Evolutionary conservation across 2,329 filamentous ascomycete species (phyloP), one percentile per base, ranked within the genome.

Genomic region (Colletotrichum musicola): DNA sequence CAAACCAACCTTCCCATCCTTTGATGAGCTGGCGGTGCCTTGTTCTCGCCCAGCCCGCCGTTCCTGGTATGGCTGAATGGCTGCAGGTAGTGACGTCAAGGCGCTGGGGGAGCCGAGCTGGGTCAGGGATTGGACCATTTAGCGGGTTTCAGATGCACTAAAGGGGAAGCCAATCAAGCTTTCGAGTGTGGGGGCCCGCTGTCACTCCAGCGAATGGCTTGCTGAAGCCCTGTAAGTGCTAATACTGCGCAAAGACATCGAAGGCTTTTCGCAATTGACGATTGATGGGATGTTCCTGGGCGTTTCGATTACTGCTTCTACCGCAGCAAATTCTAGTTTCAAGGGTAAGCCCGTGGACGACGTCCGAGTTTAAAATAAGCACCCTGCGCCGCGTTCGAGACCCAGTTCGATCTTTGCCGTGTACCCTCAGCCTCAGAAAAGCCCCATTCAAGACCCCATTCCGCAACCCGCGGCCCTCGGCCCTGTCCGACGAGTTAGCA

Each of bases 401-500:
- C 50, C 65, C 18, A 35, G 51, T 59, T 9, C n/a, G 50, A 27
- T 53, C 22, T 42, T 27, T 56, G 10, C 35, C 25, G 13, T 27
- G 3, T 25, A 16, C 9, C 55, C 22, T 57, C 51, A 51, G 64
- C 64, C 64, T 51, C 35, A 40, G n/a, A 66, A 42, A 27, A 30
- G 20, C 58, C 18, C n/a, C 40, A 4, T 14, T 25, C 20, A 20
- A n/a, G 25, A 35, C 56, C 58, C 58, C 18, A 13, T 25, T 20
- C 40, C 46, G 60, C 65, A 49, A 46, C 22, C 44, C 25, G 40
- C 30, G 22, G 30, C 55, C 27, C 16, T 27, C 16, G 47, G 30
- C 25, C 30, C 62, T 65, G 35, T 46, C 35, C 56, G 30, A 66
- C 53, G 27, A 72, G 72, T 79, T 72, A 78, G 76, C 73, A 72